A percentile compares a stretch with the other conserved stretches of the same genome.
Evolutionary conservation across 192 early-diverging fungal species (phyloP).

Genomic region (Lobosporangium transversale): DNA sequence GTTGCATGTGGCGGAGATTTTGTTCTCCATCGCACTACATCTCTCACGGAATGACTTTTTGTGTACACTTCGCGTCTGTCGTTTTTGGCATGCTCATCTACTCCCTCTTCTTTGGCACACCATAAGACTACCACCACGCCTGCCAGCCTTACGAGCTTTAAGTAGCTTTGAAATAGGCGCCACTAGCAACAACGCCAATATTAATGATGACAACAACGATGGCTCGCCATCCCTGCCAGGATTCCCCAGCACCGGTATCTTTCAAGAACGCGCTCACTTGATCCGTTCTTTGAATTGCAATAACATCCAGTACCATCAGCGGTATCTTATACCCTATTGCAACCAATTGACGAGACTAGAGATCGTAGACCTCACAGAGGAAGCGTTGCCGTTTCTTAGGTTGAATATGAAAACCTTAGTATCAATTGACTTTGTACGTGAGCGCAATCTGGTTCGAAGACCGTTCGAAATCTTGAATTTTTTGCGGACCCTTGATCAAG

Average conservation of each 20-base stretch:
- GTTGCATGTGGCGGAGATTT: constrained; percentile 10
- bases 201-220: too few species aligned
- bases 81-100: constrained; percentile 10
- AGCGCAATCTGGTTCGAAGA: background rate
- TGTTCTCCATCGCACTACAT: background rate
- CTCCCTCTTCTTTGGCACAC: constrained; percentile 18
- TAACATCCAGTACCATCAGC: constrained; percentile 13
- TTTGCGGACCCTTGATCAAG: background rate
- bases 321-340: constrained; percentile 16
- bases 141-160: constrained; percentile 1
- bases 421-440: constrained; percentile 1
- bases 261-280: constrained; percentile 9
- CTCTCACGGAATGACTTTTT: constrained; percentile 21
- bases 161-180: background rate
- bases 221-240: background rate
- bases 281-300: constrained; percentile 22
- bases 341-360: constrained; percentile 13
- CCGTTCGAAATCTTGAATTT: background rate
- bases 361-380: constrained; percentile 4
- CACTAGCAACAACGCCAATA: too few species aligned
- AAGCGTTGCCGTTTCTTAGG: constrained; percentile 7
- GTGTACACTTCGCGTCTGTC: constrained; percentile 5
- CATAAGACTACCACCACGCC: constrained; percentile 16
- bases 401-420: constrained; percentile 13
- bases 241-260: constrained; percentile 8